These are phyloP conservation scores for Phaseolus coccineus DNA, from an alignment of 331 rosid genomes.

Conservation along the genomic window DNA sequence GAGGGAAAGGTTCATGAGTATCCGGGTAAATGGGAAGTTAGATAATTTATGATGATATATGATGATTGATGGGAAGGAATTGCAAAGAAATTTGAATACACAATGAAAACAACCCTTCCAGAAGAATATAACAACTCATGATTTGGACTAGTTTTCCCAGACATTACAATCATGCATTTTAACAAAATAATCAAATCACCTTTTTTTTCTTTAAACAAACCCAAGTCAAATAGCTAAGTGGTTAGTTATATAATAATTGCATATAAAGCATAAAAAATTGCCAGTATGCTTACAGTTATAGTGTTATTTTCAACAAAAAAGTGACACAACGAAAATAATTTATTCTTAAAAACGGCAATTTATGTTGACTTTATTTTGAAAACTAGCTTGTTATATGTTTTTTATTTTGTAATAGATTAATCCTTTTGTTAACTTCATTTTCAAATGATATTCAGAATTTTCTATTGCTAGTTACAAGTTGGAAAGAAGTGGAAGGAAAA, in stretches of 20 bases:
- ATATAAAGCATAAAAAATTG: neutral
- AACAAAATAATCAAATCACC: slow-evolving; percentile 31
- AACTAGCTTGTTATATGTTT: neutral
- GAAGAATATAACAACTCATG: slow-evolving; percentile 12
- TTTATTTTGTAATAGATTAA: neutral
- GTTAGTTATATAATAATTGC: slow-evolving; percentile 22
- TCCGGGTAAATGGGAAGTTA: too few species aligned
- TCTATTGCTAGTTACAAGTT: too few species aligned
- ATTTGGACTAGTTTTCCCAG: slow-evolving; percentile 7
- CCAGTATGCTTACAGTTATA: neutral
- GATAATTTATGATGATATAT: too few species aligned
- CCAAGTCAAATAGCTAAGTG: slow-evolving; percentile 26
- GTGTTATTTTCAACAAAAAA: slow-evolving; percentile 16
- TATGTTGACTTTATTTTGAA: neutral
- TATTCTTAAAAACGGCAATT: neutral
- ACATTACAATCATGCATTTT: slow-evolving; percentile 28
- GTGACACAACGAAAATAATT: neutral
- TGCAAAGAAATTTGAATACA: slow-evolving; percentile 4
- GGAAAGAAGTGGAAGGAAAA: neutral
- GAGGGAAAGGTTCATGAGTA: too few species aligned
- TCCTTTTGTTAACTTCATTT: neutral
- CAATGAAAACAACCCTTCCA: slow-evolving; percentile 23
- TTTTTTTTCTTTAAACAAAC: slow-evolving; percentile 5
- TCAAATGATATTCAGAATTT: neutral
- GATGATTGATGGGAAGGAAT: neutral